A percentile compares a stretch with the other conserved stretches of the same genome.
phyloP scores from a whole-genome alignment of 441 rosid species.

The Euphorbia celastroides region DNA sequence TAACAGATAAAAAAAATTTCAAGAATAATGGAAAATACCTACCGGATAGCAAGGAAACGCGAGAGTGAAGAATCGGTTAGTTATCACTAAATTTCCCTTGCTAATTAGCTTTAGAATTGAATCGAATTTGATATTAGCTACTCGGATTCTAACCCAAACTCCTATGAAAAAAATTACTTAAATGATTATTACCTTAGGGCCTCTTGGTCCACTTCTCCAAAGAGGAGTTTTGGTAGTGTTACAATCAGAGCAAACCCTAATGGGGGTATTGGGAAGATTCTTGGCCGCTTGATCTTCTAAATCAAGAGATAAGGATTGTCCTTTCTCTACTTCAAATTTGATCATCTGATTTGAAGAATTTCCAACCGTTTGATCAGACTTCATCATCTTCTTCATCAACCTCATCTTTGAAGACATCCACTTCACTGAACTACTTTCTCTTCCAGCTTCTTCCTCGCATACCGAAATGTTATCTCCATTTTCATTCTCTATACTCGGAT shows the following conservation, averaged over 20 bases:
- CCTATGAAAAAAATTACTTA: too few relatives aligned
- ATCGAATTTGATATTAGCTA: too few relatives aligned
- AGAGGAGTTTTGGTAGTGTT: conserved; percentile 57
- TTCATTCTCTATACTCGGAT: conserved; percentile 34
- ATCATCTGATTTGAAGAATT: conserved; percentile 14
- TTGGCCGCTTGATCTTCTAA: conserved; percentile 25
- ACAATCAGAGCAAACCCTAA: conserved; percentile 49
- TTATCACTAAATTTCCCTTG: too few relatives aligned
- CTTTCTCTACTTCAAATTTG: conserved; percentile 26
- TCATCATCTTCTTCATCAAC: conserved; percentile 67
- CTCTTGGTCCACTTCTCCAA: conserved; percentile 66
- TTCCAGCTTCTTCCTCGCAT: conserved; percentile 45
- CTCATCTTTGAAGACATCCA: conserved; percentile 92
- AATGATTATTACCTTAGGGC: conserved; percentile 42
- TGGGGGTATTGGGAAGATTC: conserved; percentile 27
- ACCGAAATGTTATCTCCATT: conserved; percentile 35
- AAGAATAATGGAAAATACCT: too few relatives aligned
- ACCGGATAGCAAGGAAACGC: too few relatives aligned
- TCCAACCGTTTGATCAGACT: conserved; percentile 15
- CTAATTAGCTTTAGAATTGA: too few relatives aligned
- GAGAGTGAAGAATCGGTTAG: too few relatives aligned
- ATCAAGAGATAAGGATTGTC: conserved; percentile 23
- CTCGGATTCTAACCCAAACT: too few relatives aligned
- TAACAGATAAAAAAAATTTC: too few relatives aligned
- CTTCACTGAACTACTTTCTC: conserved; percentile 35